Evolutionary conservation across 1,139 yeast genomes (phyloP).

Genomic region (Yamadazyma oceani): DNA sequence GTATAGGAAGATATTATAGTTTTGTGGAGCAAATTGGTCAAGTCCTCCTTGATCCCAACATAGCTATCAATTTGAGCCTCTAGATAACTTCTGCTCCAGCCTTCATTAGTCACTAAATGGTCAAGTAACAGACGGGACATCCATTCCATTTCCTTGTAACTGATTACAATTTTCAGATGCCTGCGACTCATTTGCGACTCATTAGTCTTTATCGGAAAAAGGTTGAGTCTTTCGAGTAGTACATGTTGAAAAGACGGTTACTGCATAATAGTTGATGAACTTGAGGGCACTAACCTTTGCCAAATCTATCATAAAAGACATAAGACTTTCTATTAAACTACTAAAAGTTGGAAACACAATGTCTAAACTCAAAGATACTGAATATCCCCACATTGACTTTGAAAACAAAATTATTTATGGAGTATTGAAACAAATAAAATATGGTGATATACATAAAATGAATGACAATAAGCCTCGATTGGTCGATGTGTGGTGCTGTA

Average conservation of each 20-base stretch:
- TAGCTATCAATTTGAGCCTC: neutral
- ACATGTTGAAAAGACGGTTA: neutral
- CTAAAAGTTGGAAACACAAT: conserved; percentile 10
- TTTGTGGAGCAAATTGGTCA: neutral
- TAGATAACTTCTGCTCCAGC: neutral
- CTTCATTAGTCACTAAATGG: neutral
- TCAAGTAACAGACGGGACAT: neutral
- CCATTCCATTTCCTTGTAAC: neutral
- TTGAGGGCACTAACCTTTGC: neutral
- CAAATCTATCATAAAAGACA: neutral
- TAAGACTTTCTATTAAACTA: conserved; percentile 8
- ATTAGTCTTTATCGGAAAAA: neutral
- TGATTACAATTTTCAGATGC: neutral
- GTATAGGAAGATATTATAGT: neutral
- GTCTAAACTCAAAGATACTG: conserved; percentile 9
- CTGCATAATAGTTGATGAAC: conserved; percentile 1
- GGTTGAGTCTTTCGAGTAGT: neutral
- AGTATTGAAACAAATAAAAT: conserved; percentile 48
- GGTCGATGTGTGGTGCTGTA: conserved; percentile 58
- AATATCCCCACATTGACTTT: conserved; percentile 38
- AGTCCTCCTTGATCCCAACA: neutral
- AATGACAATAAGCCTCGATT: conserved; percentile 27
- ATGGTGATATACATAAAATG: conserved; percentile 19
- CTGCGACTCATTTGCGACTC: neutral
- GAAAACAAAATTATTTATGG: conserved; percentile 48